Evolutionary conservation across 1,139 yeast species (phyloP), one percentile per base, ranked within the genome.

Genomic region (Yamadazyma diospyri): DNA sequence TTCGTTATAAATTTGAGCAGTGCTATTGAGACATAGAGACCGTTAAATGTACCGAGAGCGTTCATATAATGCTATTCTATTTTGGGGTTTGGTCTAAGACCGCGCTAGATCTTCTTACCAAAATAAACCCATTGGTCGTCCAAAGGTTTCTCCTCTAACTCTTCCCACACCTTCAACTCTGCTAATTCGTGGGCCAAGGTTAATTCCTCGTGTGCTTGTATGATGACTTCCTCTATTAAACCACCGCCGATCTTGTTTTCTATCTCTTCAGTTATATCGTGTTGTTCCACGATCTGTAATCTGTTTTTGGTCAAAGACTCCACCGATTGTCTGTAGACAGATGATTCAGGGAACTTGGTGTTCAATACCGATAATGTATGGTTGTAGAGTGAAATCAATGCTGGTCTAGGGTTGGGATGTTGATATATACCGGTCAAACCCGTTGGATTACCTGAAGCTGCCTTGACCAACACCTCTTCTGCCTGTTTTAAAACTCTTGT

Each of bases 341-440:
- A 77, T 23, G 77, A 73, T 35, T 72, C 59, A 21, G 95, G 95
- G 56, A 79, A 80, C 47, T 76, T 73, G 20, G 64, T 64, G 30
- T 71, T 61, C 47, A 86, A 66, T 30, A 76, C 69, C 27, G 64
- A 59, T 48, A 86, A 65, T 2, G 95, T 86, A 38, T 81, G 76
- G 45, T 74, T 74, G 63, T 86, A 86, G 30, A 85, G 67, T 33
- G 83, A 73, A 38, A 78, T 64, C 48, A 86, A 69, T 3, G 89
- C 85, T 3, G 94, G 92, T 57, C 87, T 76, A 37, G 95, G 95
- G 55, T 81, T 74, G 36, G 95, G 94, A 55, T 85, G 94, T 53
- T 81, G 83, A 54, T 66, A 71, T 41, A 86, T 57, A 1, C 94
- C 94, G 6, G 95, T 74, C 41, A 86, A 53, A 47, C 95, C 95